Conservation (phyloP, 2,329 filamentous ascomycete genomes). For the Colletotrichum sp. region DNA sequence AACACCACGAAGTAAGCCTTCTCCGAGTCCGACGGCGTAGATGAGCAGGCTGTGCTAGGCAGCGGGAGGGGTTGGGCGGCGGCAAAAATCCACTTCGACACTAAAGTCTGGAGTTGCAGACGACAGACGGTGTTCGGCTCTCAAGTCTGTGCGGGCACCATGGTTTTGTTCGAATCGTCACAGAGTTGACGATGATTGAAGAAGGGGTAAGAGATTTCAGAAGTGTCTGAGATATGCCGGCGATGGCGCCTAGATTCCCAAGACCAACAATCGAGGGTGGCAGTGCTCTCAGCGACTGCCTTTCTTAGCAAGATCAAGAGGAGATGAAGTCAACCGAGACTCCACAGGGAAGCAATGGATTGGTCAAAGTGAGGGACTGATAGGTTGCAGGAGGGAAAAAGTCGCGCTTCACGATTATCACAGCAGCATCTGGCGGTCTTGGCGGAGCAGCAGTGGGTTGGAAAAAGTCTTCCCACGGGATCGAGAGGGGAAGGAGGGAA, state of each 20-base stretch:
- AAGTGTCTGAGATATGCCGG: background rate
- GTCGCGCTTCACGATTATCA: constrained; percentile 14
- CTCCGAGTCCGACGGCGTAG: background rate
- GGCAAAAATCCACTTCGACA: background rate
- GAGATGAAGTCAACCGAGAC: constrained; percentile 15
- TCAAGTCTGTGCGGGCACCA: background rate
- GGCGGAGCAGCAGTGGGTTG: constrained; percentile 2
- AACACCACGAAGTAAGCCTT: background rate
- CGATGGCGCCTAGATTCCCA: background rate
- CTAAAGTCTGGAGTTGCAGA: background rate
- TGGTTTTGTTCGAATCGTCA: background rate
- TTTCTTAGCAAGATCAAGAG: constrained; percentile 16
- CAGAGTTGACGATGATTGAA: background rate
- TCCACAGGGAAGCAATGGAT: background rate
- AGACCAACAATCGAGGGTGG: constrained; percentile 1
- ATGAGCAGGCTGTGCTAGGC: constrained; percentile 10
- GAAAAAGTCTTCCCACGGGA: background rate
- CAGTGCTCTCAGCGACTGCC: constrained; percentile 21
- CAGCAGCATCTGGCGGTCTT: constrained; percentile 1
- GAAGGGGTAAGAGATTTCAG: background rate
- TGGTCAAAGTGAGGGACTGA: constrained; percentile 2
- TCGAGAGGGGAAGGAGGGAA: constrained; percentile 18
- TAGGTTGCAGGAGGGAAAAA: background rate
- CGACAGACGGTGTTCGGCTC: background rate
- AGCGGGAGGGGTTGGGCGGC: background rate